Evolutionary conservation across 2,329 filamentous ascomycete species (phyloP), one percentile per base, ranked within the genome.

Genomic region (Hymenoscyphus albidus): DNA sequence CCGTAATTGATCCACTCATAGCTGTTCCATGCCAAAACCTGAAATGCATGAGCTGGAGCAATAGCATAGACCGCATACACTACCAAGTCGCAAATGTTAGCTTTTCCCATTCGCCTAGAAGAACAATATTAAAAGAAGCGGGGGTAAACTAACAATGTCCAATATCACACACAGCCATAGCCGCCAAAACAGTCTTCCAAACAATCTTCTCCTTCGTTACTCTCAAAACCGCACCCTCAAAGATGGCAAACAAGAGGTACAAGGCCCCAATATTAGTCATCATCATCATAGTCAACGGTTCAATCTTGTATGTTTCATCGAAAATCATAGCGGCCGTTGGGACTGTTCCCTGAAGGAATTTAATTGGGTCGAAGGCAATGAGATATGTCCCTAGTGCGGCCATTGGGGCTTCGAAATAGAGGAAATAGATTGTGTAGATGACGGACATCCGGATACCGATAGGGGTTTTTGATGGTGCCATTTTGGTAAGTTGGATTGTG

Each of bases 1-100:
- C 69, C 65, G 64, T 78, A 70, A 16, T 78, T 77, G 39, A 78
- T 68, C 72, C 73, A 76, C 64, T 80, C 78, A 67, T 77, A 74
- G 18, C 64, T 58, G 22, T 72, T 73, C 79, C 78, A 80, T 1
- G 59, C 51, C 62, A 63, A 31, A 5, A 74, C 68, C 38, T 69
- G 68, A 12, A 72, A 55, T 35, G 74, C 70, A 13, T 67, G 67
- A 31, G 67, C 68, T 5, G 72, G 68, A 3, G 74, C 76, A 69
- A 78, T 71, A 35, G 74, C 70, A 63, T 69, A 77, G 5, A 71
- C 71, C 4, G 76, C 77, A 69, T 75, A 74, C 31, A 76, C 63
- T 65, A 48, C 40, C 13, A 32, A 40, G 35, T 22, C 5, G 39
- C 3, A 58, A 42, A 13, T 27, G 42, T 58, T 32, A 62, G 10